Evolutionary conservation across 2,329 filamentous ascomycete species (phyloP).

Genomic region (Pestalotiopsis sp.): DNA sequence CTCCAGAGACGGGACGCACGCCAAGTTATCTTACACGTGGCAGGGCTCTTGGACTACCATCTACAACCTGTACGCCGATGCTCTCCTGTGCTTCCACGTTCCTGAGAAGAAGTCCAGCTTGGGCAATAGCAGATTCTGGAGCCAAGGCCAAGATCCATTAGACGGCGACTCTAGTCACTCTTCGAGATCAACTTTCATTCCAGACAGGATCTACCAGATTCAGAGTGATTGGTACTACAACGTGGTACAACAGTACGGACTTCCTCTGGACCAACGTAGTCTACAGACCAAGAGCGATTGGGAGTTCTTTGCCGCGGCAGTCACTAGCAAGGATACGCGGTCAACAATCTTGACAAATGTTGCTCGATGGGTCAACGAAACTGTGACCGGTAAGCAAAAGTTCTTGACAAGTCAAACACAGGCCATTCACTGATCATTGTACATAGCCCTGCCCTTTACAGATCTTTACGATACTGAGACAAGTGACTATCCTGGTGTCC

Average conservation of each 20-base stretch:
- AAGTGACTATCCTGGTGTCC: constrained; percentile 73
- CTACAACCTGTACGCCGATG: constrained; percentile 77
- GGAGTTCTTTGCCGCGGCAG: constrained; percentile 86
- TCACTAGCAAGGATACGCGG: constrained; percentile 69
- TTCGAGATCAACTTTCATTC: constrained; percentile 62
- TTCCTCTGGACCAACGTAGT: constrained; percentile 82
- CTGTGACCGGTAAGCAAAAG: constrained; percentile 56
- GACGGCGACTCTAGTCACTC: constrained; percentile 17
- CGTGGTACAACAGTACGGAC: constrained; percentile 79
- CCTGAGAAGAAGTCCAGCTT: constrained; percentile 24
- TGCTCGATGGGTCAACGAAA: constrained; percentile 84
- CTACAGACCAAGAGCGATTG: constrained; percentile 89
- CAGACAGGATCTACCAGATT: constrained; percentile 73
- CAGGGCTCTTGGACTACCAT: constrained; percentile 82
- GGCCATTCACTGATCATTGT: not conserved
- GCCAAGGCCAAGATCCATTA: constrained; percentile 22
- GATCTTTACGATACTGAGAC: constrained; percentile 82
- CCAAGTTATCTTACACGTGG: constrained; percentile 80
- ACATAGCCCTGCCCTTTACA: constrained; percentile 70
- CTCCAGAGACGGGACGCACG: constrained; percentile 71
- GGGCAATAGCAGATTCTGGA: constrained; percentile 26
- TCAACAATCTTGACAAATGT: constrained; percentile 74
- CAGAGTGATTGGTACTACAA: constrained; percentile 81
- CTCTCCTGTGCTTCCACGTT: constrained; percentile 78
- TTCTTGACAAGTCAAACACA: not conserved